Base-by-base conservation (phyloP, 2,329 filamentous ascomycete species). In the Sporothrix sp. region DNA sequence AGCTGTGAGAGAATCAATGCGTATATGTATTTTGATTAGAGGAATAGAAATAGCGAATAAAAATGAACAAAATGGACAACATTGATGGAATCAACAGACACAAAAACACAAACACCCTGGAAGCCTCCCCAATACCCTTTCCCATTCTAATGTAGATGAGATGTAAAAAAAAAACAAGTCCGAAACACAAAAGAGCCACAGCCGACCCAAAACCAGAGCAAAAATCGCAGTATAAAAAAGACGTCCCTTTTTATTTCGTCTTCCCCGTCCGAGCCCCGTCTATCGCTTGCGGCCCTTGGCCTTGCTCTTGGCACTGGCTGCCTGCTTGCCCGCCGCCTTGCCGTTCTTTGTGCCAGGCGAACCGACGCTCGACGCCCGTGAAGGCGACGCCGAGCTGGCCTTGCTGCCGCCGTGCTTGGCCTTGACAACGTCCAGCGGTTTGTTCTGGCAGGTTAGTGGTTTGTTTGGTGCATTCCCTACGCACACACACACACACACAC, bases 381-480 rank as follows among this genome's bases (percentile, higher is more conserved):
- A 96, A 0, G 84, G 85, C 5, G 82, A 76, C 4, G 84, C 78
- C 1, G 89, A 93, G 51, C 79, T 85, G 45, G 79, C 77, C 66
- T 90, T 93, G 68, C 79, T 86, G 32, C 52, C 91, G 68, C 54
- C 50, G 47, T 64, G 33, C 30, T 45, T 69, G 32, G 78, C 81
- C 68, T 96, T 96, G 62, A 95, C 81, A 42, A 83, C 87, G 59
- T 96, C 93, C 43, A 96, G 78, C 48, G 87, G 82, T 71, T 97
- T 97, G 68, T 96, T 95, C 90, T 97, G 64, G n/a, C n/a, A n/a
- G n/a, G n/a, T n/a, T 57, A 6, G 25, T 6, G 27, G 20, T 9
- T 21, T 3, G 42, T 20, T 36, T 18, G 30, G n/a, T n/a, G n/a
- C n/a, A n/a, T n/a, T n/a, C n/a, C n/a, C n/a, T n/a, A n/a, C n/a